Evolutionary conservation across 495 filamentous ascomycete species (phyloP).

Genomic region (Xylaria cubensis): DNA sequence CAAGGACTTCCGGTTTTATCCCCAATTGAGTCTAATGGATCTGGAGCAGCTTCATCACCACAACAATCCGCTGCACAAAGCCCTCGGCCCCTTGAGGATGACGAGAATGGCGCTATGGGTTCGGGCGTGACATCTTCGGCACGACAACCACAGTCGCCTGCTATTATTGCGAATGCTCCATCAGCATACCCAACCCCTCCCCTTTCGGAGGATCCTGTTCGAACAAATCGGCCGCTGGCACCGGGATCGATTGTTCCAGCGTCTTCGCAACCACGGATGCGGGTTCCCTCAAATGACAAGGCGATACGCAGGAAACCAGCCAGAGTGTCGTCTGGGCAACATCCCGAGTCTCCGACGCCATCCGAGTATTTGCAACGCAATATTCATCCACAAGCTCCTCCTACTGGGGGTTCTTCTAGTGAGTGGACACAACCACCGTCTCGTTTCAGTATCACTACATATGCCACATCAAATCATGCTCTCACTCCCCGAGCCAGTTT

Average conservation of each 20-base stretch:
- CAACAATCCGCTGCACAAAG: slow-evolving; percentile 2
- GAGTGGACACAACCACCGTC: slow-evolving; percentile 62
- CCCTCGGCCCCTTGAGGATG: neutral
- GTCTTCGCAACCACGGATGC: slow-evolving; percentile 33
- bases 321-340: slow-evolving; percentile 34
- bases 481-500: slow-evolving; percentile 64
- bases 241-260: neutral
- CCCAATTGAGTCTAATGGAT: slow-evolving; percentile 34
- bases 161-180: slow-evolving; percentile 12
- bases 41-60: slow-evolving; percentile 31
- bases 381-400: slow-evolving; percentile 26
- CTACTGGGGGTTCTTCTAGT: slow-evolving; percentile 33
- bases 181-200: slow-evolving; percentile 47
- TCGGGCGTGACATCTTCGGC: neutral
- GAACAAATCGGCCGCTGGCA: slow-evolving; percentile 21
- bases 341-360: slow-evolving; percentile 45
- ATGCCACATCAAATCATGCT: slow-evolving; percentile 60
- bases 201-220: slow-evolving; percentile 37
- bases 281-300: slow-evolving; percentile 38
- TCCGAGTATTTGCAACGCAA: slow-evolving; percentile 46
- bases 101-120: neutral
- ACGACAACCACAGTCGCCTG: slow-evolving; percentile 32
- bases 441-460: slow-evolving; percentile 77
- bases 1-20: slow-evolving; percentile 31
- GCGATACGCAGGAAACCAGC: slow-evolving; percentile 50